Evolutionary conservation across 2,329 filamentous ascomycete genomes (phyloP), one percentile per base, ranked within the genome.

Genomic region (Bipolaris bicolor): DNA sequence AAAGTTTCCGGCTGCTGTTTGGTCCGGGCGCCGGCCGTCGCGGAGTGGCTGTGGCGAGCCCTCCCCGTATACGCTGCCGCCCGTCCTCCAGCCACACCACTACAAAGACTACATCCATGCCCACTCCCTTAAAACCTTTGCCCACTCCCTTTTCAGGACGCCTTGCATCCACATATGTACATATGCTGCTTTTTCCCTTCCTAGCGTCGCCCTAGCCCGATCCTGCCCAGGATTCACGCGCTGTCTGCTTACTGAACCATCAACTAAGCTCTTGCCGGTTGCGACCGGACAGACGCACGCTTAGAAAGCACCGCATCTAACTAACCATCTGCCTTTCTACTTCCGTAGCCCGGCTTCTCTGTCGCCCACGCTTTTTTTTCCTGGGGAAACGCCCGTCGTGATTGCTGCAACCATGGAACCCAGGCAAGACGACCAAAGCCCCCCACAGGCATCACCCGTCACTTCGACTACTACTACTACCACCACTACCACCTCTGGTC

Each of bases 401-500:
- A 41, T n/a, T 49, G 26, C 45, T 40, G 33, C 31, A 26, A 40
- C 45, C 24, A 67, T 68, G 66, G 66, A 64, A 5, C 49, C 59
- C 45, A 48, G 48, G 9, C 57, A 51, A 18, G 39, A 51, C 31
- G 56, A 62, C 20, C 49, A 60, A 11, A 54, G 37, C 46, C 61
- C 33, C 33, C 61, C 52, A 18, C 45, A 49, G 18, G 56, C 43
- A 22, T 59, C 64, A 40, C 65, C 67, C n/a, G 66, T 62, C 1
- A 62, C 60, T 7, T 63, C 69, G 15, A 57, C 58, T 3, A 69
- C 71, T 33, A 57, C 58, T 3, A 69, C 71, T 33, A 66, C 63
- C 2, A 61, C 58, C 3, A 69, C 71, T 31, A 70, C 70, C 9
- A 66, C 60, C 11, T 64, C 67, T 44, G 70, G 70, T 11, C 71